These are phyloP conservation scores for Citrullus mucosospermus DNA, from an alignment of 306 rosid species.

Conservation along the genomic window DNA sequence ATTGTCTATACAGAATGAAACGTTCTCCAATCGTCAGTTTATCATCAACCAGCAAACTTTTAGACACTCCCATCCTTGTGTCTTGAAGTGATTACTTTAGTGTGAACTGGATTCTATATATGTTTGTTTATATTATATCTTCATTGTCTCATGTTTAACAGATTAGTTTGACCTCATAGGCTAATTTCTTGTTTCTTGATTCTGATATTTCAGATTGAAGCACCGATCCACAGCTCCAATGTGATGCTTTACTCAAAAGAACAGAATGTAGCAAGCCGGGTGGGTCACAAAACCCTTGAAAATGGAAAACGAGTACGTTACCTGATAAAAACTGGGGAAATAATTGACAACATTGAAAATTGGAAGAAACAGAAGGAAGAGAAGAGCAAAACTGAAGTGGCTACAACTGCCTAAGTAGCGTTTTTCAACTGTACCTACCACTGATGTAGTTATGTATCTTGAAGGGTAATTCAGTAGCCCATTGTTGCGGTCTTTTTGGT, in stretches of 20 bases:
- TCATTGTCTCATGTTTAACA: not conserved
- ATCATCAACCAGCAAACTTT: not conserved
- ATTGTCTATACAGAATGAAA: not conserved
- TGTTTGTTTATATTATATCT: not conserved
- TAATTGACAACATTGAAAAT: slow-evolving; percentile 51
- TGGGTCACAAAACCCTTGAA: slow-evolving; percentile 80
- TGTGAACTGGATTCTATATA: not conserved
- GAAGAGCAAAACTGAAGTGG: slow-evolving; percentile 50
- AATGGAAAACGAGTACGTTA: slow-evolving; percentile 72
- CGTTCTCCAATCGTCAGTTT: not conserved
- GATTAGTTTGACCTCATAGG: not conserved
- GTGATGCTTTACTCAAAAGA: slow-evolving; percentile 95
- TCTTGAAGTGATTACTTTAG: not conserved
- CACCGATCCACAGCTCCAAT: slow-evolving; percentile 86
- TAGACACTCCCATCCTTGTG: not conserved
- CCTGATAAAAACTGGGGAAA: slow-evolving; percentile 85
- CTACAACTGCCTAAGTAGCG: slow-evolving; percentile 16
- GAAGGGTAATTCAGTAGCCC: not conserved
- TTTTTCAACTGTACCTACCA: not conserved
- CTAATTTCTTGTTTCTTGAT: not conserved
- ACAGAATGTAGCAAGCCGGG: slow-evolving; percentile 78
- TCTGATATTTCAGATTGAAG: slow-evolving; percentile 52
- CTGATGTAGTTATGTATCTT: slow-evolving; percentile 6
- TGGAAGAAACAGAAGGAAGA: slow-evolving; percentile 76
- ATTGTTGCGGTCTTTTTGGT: slow-evolving; percentile 2